Conservation (phyloP, 148 eudicot genomes). For the Agrostemma githago region DNA sequence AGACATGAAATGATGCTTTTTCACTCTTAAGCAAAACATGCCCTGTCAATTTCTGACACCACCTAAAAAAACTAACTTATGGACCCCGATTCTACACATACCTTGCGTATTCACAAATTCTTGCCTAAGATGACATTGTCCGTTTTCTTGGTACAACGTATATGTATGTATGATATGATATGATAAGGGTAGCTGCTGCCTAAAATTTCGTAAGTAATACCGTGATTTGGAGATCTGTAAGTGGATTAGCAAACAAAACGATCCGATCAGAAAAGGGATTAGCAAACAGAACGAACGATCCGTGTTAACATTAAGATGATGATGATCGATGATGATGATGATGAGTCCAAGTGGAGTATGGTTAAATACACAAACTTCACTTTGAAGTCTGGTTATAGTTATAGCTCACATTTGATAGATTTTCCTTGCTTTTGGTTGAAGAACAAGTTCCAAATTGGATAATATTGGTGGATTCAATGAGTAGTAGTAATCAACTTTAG, state of each 20-base stretch:
- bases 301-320: background rate
- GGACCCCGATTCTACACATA: background rate
- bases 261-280: background rate
- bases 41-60: conserved; percentile 15
- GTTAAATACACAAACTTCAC: conserved; percentile 25
- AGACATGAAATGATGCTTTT: conserved; percentile 9
- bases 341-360: conserved; percentile 13
- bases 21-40: conserved; percentile 12
- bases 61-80: background rate
- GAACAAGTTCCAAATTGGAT: conserved; percentile 22
- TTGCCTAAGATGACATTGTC: too few relatives aligned
- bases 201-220: too few relatives aligned
- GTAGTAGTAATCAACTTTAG: background rate
- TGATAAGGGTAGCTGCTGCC: background rate
- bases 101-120: background rate
- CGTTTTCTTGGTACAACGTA: too few relatives aligned
- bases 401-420: conserved; percentile 11
- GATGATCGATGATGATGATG: conserved; percentile 20
- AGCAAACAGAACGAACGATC: background rate
- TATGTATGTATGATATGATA: too few relatives aligned
- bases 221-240: too few relatives aligned
- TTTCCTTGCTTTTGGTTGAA: conserved; percentile 28
- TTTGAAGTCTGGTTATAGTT: conserved; percentile 24
- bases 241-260: background rate
- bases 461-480: conserved; percentile 2